These are phyloP conservation scores for Aspergillus wentii DNA, from an alignment of 495 filamentous ascomycete species.

Conservation along the genomic window DNA sequence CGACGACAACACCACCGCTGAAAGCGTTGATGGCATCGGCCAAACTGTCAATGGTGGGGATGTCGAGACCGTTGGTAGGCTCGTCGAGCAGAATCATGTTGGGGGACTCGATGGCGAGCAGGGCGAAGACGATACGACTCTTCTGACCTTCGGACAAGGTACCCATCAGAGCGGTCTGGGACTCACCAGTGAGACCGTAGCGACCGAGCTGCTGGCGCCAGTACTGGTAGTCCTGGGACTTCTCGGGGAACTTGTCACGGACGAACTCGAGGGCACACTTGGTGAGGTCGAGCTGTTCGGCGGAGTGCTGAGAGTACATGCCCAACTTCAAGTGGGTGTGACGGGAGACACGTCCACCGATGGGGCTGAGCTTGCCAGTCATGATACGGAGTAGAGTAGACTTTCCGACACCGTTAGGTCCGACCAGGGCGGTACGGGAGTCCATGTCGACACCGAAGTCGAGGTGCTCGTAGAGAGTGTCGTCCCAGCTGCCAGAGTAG, in stretches of 20 bases:
- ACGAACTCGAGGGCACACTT: slow-evolving; percentile 98
- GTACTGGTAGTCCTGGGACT: slow-evolving; percentile 97
- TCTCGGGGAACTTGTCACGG: slow-evolving; percentile 83
- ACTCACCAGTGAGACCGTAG: slow-evolving; percentile 86
- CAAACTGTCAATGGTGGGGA: slow-evolving; percentile 95
- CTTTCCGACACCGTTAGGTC: slow-evolving; percentile 99
- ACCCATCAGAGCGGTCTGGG: slow-evolving; percentile 96
- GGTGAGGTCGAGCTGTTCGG: slow-evolving; percentile 95
- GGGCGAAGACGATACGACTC: slow-evolving; percentile 93
- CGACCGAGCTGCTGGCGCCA: slow-evolving; percentile 96
- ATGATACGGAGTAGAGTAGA: slow-evolving; percentile 97
- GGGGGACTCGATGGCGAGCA: slow-evolving; percentile 90
- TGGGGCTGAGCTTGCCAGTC: slow-evolving; percentile 92
- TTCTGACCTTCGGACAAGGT: slow-evolving; percentile 97
- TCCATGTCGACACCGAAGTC: slow-evolving; percentile 99
- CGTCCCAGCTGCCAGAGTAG: slow-evolving; percentile 82
- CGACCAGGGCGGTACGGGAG: slow-evolving; percentile 92
- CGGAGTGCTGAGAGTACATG: slow-evolving; percentile 95
- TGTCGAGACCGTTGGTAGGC: slow-evolving; percentile 99
- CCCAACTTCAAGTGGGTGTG: slow-evolving; percentile 99
- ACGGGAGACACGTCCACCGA: slow-evolving; percentile 70
- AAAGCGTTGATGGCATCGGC: slow-evolving; percentile 97
- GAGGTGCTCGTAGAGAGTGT: slow-evolving; percentile 92
- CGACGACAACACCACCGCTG: slow-evolving; percentile 94
- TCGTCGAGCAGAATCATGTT: slow-evolving; percentile 99